Evolutionary conservation across 768 basidiomycete genomes (phyloP).

Genomic region (Gymnopilus dilepis): DNA sequence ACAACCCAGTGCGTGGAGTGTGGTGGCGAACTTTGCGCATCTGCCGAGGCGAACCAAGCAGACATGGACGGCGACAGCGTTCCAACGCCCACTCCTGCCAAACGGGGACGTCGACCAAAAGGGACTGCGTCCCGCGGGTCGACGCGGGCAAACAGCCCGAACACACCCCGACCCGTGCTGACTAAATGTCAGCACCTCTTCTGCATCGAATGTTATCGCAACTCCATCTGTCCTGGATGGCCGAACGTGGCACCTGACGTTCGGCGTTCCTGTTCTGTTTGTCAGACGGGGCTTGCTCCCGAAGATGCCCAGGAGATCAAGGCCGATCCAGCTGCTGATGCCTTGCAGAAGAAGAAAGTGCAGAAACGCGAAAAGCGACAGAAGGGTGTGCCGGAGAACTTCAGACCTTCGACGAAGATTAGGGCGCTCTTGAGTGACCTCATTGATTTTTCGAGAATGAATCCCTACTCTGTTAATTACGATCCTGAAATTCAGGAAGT

Average conservation of each 20-base stretch:
- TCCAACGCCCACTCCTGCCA: conserved; percentile 45
- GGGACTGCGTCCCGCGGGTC: conserved; percentile 62
- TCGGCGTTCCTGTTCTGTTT: conserved; percentile 75
- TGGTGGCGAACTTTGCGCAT: conserved; percentile 69
- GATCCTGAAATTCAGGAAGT: conserved; percentile 85
- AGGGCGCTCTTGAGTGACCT: conserved; percentile 82
- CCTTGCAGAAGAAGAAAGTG: conserved; percentile 61
- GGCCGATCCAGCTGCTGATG: conserved; percentile 55
- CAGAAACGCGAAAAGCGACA: conserved; percentile 69
- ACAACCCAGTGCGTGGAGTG: conserved; percentile 92
- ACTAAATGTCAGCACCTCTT: conserved; percentile 96
- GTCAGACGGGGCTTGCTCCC: conserved; percentile 69
- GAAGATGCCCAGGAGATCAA: conserved; percentile 86
- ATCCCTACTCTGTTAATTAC: conserved; percentile 89
- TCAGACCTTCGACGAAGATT: conserved; percentile 88
- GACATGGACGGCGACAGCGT: conserved; percentile 55
- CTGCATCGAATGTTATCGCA: conserved; percentile 85
- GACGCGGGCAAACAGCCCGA: conserved; percentile 78
- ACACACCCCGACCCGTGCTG: conserved; percentile 67
- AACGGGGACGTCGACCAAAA: conserved; percentile 56
- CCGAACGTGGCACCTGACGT: conserved; percentile 66
- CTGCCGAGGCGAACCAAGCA: conserved; percentile 52
- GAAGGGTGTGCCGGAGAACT: conserved; percentile 61
- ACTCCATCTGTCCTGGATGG: conserved; percentile 81
- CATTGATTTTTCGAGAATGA: conserved; percentile 77